Evolutionary conservation across 148 eudicot species (phyloP), one percentile per base, ranked within the genome.

Genomic region (Rhododendron vialii): DNA sequence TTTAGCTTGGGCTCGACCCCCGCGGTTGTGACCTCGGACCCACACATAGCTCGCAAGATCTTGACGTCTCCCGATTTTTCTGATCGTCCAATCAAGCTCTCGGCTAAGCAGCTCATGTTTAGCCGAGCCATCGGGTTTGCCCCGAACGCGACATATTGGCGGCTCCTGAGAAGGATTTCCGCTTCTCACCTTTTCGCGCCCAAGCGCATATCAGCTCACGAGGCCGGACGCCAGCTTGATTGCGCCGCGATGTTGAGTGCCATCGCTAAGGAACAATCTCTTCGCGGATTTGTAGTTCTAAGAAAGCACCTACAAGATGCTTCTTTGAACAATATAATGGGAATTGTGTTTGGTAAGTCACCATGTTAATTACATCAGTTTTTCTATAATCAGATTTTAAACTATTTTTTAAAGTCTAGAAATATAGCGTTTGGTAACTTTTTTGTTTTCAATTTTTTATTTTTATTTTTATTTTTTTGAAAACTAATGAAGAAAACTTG

Each of bases 51-150:
- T 14, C 89, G 88, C 2, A 95, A 93, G 53, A 94, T 94, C 75
- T 79, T 94, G 0, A 88, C 93, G 45, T 93, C 94, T 1, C 90
- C 92, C 0, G 85, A 90, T 78, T 94, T 94, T 48, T 92, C 93
- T 14, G 83, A 89, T 83, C 94, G 97, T 3, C 95, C 97, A 0
- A 80, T 94, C 78, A 94, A 94, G 75, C 90, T 88, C 18, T 94
- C 97, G 43, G 97, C 95, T 88, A 88, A 73, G 61, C 61, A n/a
- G 22, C 94, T 94, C 82, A 93, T 94, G 94, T 94, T 94, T 84
- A 89, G 88, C 86, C 90, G 95, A 77, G 97, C 97, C 88, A 93
- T 94, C 0, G 97, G 97, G 10, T 94, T 94, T 17, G 95, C 97
- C 0, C 97, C 94, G 0, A 88, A 87, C 55, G 97, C 93, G 0